Evolutionary conservation across 805 yeast genomes (phyloP).

Genomic region (Grigorovia humatica): DNA sequence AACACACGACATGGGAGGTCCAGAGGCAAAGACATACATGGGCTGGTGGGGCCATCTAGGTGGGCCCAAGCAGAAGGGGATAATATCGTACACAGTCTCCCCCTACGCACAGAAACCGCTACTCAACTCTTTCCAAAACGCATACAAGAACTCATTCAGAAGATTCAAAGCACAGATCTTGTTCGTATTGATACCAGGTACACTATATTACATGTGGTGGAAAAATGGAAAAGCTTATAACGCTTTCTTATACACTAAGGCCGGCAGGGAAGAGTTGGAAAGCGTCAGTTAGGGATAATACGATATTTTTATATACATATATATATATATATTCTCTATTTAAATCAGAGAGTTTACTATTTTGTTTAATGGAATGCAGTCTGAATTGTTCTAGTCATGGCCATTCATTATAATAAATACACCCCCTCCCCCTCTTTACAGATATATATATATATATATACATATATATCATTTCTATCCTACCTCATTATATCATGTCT

Average conservation of each 20-base stretch:
- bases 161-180: conserved; percentile 81
- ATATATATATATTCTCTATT: too few species aligned
- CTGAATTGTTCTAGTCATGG: too few species aligned
- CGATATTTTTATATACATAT: too few species aligned
- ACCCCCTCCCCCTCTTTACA: too few species aligned
- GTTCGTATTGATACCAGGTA: conserved; percentile 67
- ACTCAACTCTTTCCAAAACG: conserved; percentile 74
- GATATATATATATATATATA: too few species aligned
- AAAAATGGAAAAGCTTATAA: conserved; percentile 79
- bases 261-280: conserved; percentile 90
- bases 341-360: too few species aligned
- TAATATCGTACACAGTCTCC: conserved; percentile 82
- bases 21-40: conserved; percentile 68
- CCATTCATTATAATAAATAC: too few species aligned
- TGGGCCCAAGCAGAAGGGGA: conserved; percentile 76
- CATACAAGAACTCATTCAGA: conserved; percentile 89
- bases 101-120: conserved; percentile 90
- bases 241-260: conserved; percentile 92
- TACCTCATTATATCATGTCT: neutral
- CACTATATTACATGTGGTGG: conserved; percentile 81
- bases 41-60: conserved; percentile 98
- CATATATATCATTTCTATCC: too few species aligned
- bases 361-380: too few species aligned
- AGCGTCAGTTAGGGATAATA: conserved; percentile 31
- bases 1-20: conserved; percentile 46